Conservation (phyloP, 768 basidiomycete genomes). For the Leccinum incarnatum region DNA sequence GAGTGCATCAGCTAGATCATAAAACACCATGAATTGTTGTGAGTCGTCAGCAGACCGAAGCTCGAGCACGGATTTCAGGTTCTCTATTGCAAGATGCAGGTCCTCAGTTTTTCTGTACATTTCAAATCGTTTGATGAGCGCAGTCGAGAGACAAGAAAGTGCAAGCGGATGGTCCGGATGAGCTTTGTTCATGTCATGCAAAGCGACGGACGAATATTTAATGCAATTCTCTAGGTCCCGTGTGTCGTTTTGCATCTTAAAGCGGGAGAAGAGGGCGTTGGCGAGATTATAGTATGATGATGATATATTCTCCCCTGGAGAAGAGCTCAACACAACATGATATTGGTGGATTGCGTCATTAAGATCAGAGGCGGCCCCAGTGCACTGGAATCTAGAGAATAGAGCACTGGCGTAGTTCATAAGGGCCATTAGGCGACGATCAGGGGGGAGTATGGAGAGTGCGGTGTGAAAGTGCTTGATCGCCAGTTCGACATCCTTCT, state of each 20-base stretch:
- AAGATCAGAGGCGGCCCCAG: constrained; percentile 22
- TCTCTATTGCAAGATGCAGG: constrained; percentile 28
- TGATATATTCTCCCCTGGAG: constrained; percentile 16
- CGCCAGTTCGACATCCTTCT: constrained; percentile 30
- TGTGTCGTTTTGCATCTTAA: constrained; percentile 18
- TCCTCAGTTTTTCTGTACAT: constrained; percentile 16
- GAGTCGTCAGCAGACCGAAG: constrained; percentile 16
- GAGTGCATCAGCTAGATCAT: constrained; percentile 30
- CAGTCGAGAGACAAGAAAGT: constrained; percentile 23
- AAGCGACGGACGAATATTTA: constrained; percentile 17
- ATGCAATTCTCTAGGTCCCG: constrained; percentile 25
- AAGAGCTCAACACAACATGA: constrained; percentile 17
- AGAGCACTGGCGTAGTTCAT: constrained; percentile 33
- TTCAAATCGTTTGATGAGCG: constrained; percentile 25
- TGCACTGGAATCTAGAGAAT: constrained; percentile 24
- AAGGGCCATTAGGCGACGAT: constrained; percentile 18
- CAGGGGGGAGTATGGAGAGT: constrained; percentile 18
- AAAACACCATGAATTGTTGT: constrained; percentile 12
- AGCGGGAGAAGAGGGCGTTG: constrained; percentile 30
- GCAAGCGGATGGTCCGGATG: constrained; percentile 19
- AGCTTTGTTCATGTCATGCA: constrained; percentile 11
- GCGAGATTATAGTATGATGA: constrained; percentile 29
- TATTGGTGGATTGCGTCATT: constrained; percentile 25
- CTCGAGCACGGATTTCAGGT: constrained; percentile 21
- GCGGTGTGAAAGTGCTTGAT: constrained; percentile 24